Conservation (phyloP, 2,329 filamentous ascomycete genomes). For the Kalmusia sp. region DNA sequence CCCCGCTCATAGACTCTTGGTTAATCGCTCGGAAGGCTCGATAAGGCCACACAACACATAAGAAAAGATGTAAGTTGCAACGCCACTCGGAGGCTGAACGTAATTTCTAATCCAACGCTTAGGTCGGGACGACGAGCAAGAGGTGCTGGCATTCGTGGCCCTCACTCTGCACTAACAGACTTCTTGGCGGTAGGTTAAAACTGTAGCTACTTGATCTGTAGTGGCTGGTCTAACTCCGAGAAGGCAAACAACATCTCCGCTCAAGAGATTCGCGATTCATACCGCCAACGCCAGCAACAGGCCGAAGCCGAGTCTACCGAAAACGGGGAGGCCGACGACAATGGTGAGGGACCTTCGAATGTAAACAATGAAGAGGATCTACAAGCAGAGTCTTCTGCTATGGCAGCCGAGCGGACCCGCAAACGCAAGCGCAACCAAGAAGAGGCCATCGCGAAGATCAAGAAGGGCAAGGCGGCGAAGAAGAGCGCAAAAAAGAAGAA, state of each 20-base stretch:
- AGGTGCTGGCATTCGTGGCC: conserved; percentile 58
- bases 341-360: conserved; percentile 44
- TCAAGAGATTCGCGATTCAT: conserved; percentile 66
- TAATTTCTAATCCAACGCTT: conserved; percentile 27
- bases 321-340: conserved; percentile 41
- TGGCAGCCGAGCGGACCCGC: conserved; percentile 53
- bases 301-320: conserved; percentile 50
- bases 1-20: not conserved
- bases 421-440: conserved; percentile 66
- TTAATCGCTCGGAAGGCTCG: not conserved
- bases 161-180: conserved; percentile 72
- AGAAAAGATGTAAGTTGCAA: conserved; percentile 22
- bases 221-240: not conserved
- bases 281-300: conserved; percentile 60
- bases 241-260: conserved; percentile 77
- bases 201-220: not conserved
- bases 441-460: conserved; percentile 52
- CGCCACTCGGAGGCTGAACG: not conserved
- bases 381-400: conserved; percentile 47
- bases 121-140: conserved; percentile 48
- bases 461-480: conserved; percentile 59
- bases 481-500: conserved; percentile 53
- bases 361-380: conserved; percentile 42
- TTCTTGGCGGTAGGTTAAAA: conserved; percentile 66
- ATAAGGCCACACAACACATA: no score